Percentiles rank a stretch among this genome's conserved stretches.
These are phyloP conservation scores for Dryas drummondii DNA, from an alignment of 306 rosid species.

Conservation along the genomic window DNA sequence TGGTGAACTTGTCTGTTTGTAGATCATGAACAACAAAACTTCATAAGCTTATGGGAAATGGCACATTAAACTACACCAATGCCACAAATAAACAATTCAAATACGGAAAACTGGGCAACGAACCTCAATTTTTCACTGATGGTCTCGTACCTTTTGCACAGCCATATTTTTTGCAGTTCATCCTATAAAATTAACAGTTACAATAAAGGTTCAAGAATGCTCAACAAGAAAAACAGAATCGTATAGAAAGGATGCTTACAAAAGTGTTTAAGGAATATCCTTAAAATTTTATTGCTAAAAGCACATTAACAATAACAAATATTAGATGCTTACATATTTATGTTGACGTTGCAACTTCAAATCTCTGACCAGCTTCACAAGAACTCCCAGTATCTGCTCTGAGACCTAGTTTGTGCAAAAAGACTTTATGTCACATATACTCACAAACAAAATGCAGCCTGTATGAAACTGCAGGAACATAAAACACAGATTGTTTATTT, in stretches of 20 bases:
- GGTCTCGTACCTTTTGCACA: constrained; percentile 89
- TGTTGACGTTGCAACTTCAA: constrained; percentile 94
- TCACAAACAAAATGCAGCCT: constrained; percentile 4
- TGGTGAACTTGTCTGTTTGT: neutral
- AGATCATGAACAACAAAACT: neutral
- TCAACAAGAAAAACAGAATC: constrained; percentile 3
- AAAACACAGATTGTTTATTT: constrained; percentile 14
- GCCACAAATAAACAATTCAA: neutral
- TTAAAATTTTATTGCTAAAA: neutral
- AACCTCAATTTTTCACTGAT: constrained; percentile 92
- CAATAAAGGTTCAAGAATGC: constrained; percentile 8
- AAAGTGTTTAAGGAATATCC: neutral
- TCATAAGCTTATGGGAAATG: neutral
- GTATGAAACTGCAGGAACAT: neutral
- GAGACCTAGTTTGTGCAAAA: constrained; percentile 57
- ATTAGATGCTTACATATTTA: constrained; percentile 59
- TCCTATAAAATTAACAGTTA: constrained; percentile 47
- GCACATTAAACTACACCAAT: neutral
- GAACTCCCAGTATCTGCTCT: constrained; percentile 92
- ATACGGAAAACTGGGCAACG: constrained; percentile 25
- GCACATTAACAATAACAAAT: constrained; percentile 16
- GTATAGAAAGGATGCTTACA: neutral
- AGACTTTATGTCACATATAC: constrained; percentile 5
- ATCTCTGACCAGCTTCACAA: constrained; percentile 85
- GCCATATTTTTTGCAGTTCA: constrained; percentile 85